Evolutionary conservation across 768 basidiomycete genomes (phyloP).

Genomic region (Lactarius psammicola): DNA sequence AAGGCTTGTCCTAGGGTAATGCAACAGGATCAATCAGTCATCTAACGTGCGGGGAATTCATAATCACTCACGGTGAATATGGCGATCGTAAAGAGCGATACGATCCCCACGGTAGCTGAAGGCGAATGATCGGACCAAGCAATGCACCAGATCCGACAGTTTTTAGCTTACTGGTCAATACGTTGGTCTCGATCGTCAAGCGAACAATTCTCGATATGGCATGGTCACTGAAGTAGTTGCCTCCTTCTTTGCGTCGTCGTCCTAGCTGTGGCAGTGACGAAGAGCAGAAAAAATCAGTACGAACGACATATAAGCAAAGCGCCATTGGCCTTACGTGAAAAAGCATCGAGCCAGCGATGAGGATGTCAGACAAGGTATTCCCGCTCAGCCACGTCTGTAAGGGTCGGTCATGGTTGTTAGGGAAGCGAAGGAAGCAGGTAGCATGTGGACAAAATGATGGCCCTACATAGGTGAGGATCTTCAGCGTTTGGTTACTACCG

Average conservation of each 20-base stretch:
- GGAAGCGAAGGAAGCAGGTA: not conserved
- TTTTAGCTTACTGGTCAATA: slow-evolving; percentile 8
- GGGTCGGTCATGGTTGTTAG: not conserved
- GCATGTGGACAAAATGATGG: not conserved
- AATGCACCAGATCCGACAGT: not conserved
- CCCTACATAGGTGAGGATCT: not conserved
- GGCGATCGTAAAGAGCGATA: not conserved
- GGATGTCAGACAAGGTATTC: slow-evolving; percentile 8
- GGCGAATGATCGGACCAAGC: not conserved
- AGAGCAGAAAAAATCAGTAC: not conserved
- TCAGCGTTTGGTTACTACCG: not conserved
- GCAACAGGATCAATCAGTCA: not conserved
- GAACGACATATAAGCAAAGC: not conserved
- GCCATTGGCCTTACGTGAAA: not conserved
- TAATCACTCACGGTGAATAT: slow-evolving; percentile 11
- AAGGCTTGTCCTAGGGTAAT: slow-evolving; percentile 7
- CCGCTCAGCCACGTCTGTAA: slow-evolving; percentile 17
- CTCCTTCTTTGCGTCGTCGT: not conserved
- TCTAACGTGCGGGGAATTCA: not conserved
- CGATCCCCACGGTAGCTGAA: not conserved
- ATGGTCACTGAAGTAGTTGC: not conserved
- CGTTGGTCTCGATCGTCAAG: slow-evolving; percentile 15
- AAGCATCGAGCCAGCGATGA: slow-evolving; percentile 15
- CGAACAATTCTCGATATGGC: not conserved
- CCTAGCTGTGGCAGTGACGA: slow-evolving; percentile 1